Percentiles rank a stretch among this genome's conserved stretches.
Conservation (phyloP, 1,139 yeast genomes). For the Taiozyma sp. region DNA sequence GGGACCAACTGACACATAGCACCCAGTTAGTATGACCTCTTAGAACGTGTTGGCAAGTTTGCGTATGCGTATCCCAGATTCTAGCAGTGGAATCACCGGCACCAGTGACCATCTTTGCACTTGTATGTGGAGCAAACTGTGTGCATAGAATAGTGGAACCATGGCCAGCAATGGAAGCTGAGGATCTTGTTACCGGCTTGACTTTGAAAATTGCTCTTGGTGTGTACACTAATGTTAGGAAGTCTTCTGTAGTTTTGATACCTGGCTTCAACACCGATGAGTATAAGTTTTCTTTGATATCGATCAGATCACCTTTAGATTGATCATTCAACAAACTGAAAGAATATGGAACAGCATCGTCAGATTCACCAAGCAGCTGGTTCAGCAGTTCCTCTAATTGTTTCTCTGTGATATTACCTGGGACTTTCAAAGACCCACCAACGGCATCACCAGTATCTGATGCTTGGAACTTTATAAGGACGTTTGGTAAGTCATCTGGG, state of each 20-base stretch:
- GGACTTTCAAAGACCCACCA: constrained; percentile 86
- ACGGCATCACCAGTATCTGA: constrained; percentile 88
- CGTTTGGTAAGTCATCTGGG: constrained; percentile 82
- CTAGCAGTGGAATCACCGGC: constrained; percentile 98
- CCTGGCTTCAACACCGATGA: constrained; percentile 81
- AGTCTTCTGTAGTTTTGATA: constrained; percentile 86
- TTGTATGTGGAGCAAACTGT: constrained; percentile 88
- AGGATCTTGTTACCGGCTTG: constrained; percentile 82
- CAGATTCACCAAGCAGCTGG: constrained; percentile 53
- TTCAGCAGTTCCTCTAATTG: constrained; percentile 87
- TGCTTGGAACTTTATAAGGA: constrained; percentile 84
- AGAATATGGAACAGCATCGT: constrained; percentile 87
- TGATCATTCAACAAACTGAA: constrained; percentile 58
- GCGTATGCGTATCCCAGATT: constrained; percentile 96
- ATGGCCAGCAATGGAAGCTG: constrained; percentile 93
- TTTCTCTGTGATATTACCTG: constrained; percentile 80
- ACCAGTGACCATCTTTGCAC: constrained; percentile 87
- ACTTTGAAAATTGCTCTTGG: constrained; percentile 96
- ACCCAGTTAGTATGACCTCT: constrained; percentile 94
- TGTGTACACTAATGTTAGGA: constrained; percentile 82
- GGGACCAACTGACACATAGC: constrained; percentile 87
- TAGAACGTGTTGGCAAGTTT: constrained; percentile 78
- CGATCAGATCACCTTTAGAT: constrained; percentile 46
- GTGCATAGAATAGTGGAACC: constrained; percentile 90
- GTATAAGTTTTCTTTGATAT: constrained; percentile 73